Evolutionary conservation across 2,329 filamentous ascomycete species (phyloP), one percentile per base, ranked within the genome.

Genomic region (Xylaria sp.): DNA sequence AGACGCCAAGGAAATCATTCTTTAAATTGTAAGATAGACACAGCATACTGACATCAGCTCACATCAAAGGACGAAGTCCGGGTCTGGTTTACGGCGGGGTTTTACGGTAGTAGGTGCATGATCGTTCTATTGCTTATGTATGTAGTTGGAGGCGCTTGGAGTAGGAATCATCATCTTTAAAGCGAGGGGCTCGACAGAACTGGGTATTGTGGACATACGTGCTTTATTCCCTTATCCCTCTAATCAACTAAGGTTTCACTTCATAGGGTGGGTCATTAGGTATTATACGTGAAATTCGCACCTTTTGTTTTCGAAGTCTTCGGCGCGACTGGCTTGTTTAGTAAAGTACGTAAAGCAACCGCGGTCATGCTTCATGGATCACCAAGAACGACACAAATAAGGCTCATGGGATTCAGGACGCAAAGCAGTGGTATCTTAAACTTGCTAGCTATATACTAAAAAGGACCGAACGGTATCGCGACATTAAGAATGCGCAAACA

Each of bases 1-100:
- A 72, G 93, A 98, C 63, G 93, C 94, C 6, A 87, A 84, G 74
- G 90, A 91, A 78, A 91, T 96, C 53, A 89, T 89, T 60, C 80
- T 94, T 54, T 93, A 81, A 47, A 42, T 42, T 40, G 12, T 44
- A 44, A 37, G 18, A 35, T 59, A 48, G 16, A 50, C 55, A 50
- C 21, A 5, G 25, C 25, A 60, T 47, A 21, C 27, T 25, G 6
- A 40, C 51, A 58, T 51, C 29, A 29, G 16, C 10, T 16, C 10
- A 23, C n/a, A 23, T 23, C 16, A 25, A n/a, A 9, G 10, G n/a
- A 32, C 9, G 5, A 50, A 51, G 32, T 32, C 23, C 23, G 27
- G 5, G 5, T 35, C 47, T 61, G 42, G 18, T 42, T 63, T 50
- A 32, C 25, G 35, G 32, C 40, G 25, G 37, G 54, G 12, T 48